Evolutionary conservation across 2,329 filamentous ascomycete species (phyloP).

Genomic region (Venturia nashicola): DNA sequence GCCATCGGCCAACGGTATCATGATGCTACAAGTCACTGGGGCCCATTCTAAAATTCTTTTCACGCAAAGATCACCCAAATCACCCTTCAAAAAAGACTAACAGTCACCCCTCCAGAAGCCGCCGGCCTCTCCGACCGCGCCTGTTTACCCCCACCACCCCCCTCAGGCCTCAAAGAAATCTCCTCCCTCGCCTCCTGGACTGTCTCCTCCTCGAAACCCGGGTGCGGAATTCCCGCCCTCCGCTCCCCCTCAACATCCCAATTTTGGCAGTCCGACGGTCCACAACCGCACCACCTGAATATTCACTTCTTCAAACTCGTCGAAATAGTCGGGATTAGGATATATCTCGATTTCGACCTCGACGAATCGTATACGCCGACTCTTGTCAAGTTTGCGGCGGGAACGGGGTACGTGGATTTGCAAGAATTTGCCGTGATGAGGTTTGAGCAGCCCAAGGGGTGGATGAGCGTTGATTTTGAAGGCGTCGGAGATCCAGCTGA

Average conservation of each 20-base stretch:
- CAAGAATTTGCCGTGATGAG: slow-evolving; percentile 75
- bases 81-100: not conserved
- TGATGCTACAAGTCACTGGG: not conserved
- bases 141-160: slow-evolving; percentile 20
- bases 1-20: not conserved
- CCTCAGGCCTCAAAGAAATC: slow-evolving; percentile 59
- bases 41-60: not conserved
- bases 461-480: slow-evolving; percentile 71
- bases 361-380: slow-evolving; percentile 97
- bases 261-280: slow-evolving; percentile 81
- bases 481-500: slow-evolving; percentile 37
- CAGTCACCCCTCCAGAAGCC: not conserved
- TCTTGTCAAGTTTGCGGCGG: slow-evolving; percentile 77
- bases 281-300: slow-evolving; percentile 70
- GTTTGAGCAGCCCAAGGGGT: slow-evolving; percentile 69
- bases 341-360: slow-evolving; percentile 80
- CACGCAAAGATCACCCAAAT: not conserved
- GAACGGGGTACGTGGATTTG: slow-evolving; percentile 82
- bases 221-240: slow-evolving; percentile 65
- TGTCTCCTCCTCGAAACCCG: slow-evolving; percentile 69
- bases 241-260: slow-evolving; percentile 58
- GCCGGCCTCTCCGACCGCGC: slow-evolving; percentile 4
- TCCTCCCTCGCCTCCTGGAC: slow-evolving; percentile 75
- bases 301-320: slow-evolving; percentile 80
- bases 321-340: slow-evolving; percentile 63